Evolutionary conservation across 169 alveolate species (phyloP), one percentile per base, ranked within the genome.

Genomic region (Perkinsus marinus): DNA sequence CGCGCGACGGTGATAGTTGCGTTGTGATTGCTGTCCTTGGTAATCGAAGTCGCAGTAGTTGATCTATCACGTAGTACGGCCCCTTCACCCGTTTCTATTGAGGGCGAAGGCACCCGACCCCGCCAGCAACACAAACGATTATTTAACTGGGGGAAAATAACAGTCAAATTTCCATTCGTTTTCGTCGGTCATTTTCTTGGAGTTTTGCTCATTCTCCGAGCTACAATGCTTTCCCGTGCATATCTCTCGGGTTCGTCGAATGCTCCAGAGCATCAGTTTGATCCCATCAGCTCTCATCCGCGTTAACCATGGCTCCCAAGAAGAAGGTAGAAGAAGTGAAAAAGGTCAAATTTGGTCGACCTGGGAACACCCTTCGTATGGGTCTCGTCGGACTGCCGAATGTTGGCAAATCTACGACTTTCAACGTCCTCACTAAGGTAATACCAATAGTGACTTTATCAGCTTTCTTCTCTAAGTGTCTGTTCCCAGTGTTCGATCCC

Each of bases 381-480:
- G 99, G 99, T 39, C 95, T 99, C 39, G 99, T 99, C 17, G 99
- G 99, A n/a, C 95, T 99, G 57, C 99, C 99, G 17, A 99, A 99
- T 94, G 98, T 98, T 16, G 98, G 99, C 37, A 93, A 93, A 39
- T 93, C 93, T 39, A 92, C 94, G 13, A 98, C 99, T 36, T 99
- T 98, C 96, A 99, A 99, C 94, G 95, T 98, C 39, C 95, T 99
- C 26, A 96, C 99, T 38, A 98, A 98, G 93, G 96, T 97, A 90
- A 92, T 43, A 9, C 91, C 94, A 43, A 17, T 9, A 43, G 68
- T 43, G 9, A 10, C 68, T 43, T 10, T 43, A 43, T 17, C 68
- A 92, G 92, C 9, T 43, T 43, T 43, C 68, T 43, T 43, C 17
- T 17, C 9, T 17, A 43, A n/a, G n/a, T n/a, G n/a, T n/a, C n/a